phyloP scores from a whole-genome alignment of 1,284 basidiomycete species.

The Papiliotrema laurentii region DNA sequence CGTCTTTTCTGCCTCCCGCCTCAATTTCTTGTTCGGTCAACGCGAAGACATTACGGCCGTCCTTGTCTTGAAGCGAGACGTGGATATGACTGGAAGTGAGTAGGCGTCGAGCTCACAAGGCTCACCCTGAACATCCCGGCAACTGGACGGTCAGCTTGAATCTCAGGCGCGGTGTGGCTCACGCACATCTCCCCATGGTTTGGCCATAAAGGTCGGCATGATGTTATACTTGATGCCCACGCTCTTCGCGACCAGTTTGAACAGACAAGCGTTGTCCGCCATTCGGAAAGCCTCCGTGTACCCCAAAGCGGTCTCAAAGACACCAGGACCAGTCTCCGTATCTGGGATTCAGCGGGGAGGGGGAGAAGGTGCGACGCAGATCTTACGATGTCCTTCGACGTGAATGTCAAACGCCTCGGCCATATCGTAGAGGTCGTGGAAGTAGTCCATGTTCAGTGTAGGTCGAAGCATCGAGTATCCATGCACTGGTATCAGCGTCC shows the following conservation, averaged over 20 bases:
- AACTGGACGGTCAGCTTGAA: slow-evolving; percentile 54
- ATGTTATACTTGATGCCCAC: slow-evolving; percentile 83
- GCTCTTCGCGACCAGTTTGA: slow-evolving; percentile 90
- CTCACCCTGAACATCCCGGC: slow-evolving; percentile 83
- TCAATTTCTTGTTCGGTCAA: slow-evolving; percentile 54
- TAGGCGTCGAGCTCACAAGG: background rate
- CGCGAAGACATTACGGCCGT: slow-evolving; percentile 76
- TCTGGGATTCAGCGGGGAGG: slow-evolving; percentile 58
- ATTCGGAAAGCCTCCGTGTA: slow-evolving; percentile 80
- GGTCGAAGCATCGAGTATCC: slow-evolving; percentile 87
- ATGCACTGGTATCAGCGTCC: slow-evolving; percentile 60
- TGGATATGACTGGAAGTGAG: slow-evolving; percentile 69
- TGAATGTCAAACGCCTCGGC: slow-evolving; percentile 69
- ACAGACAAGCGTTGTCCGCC: slow-evolving; percentile 91
- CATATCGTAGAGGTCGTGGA: slow-evolving; percentile 79
- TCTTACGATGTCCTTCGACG: slow-evolving; percentile 87
- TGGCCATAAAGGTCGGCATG: slow-evolving; percentile 96
- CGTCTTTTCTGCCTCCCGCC: slow-evolving; percentile 60
- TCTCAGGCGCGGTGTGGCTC: background rate
- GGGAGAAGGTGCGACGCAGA: no score
- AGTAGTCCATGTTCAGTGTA: slow-evolving; percentile 83
- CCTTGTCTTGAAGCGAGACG: slow-evolving; percentile 70
- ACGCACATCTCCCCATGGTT: slow-evolving; percentile 83
- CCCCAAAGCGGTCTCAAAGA: slow-evolving; percentile 88
- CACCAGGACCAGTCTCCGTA: slow-evolving; percentile 89